phyloP scores from a whole-genome alignment of 2,329 filamentous ascomycete genomes.

The Fusarium dlaminii region DNA sequence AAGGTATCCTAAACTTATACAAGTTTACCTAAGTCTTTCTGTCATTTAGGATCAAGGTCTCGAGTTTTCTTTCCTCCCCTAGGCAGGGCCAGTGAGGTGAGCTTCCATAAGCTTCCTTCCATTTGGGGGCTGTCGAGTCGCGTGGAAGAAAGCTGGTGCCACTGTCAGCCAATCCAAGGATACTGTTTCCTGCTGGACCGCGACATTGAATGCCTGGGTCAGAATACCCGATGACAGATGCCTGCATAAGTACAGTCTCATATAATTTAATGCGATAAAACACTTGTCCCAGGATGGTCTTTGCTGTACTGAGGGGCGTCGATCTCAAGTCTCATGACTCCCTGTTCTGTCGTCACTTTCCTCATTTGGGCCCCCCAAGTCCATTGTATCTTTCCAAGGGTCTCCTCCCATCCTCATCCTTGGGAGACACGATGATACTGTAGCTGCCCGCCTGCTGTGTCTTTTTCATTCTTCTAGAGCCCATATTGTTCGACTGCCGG shows the following conservation, averaged over 20 bases:
- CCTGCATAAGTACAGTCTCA: constrained; percentile 3
- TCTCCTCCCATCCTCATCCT: constrained; percentile 10
- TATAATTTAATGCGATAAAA: neutral
- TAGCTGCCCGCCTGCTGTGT: neutral
- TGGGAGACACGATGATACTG: constrained; percentile 5
- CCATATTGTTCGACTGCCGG: constrained; percentile 12
- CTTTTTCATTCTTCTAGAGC: neutral
- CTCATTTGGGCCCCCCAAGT: constrained; percentile 11
- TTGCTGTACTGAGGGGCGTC: constrained; percentile 18
- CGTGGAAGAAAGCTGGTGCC: constrained; percentile 23
- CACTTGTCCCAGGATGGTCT: constrained; percentile 8
- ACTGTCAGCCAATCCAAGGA: constrained; percentile 21
- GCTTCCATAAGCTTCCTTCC: constrained; percentile 15
- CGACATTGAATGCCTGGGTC: constrained; percentile 13
- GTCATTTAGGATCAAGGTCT: too few species aligned
- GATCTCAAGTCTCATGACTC: constrained; percentile 38
- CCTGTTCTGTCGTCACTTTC: constrained; percentile 41
- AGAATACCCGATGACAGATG: constrained; percentile 4
- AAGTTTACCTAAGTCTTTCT: too few species aligned
- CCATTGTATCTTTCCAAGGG: constrained; percentile 28
- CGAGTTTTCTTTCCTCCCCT: too few species aligned
- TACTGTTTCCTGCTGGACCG: constrained; percentile 6
- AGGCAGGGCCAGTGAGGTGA: neutral
- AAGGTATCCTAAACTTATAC: too few species aligned
- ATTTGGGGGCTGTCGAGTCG: constrained; percentile 28